Evolutionary conservation across 176 grass and related monocot genomes (phyloP).

Genomic region (sorghum (Sorghum bicolor)): DNA sequence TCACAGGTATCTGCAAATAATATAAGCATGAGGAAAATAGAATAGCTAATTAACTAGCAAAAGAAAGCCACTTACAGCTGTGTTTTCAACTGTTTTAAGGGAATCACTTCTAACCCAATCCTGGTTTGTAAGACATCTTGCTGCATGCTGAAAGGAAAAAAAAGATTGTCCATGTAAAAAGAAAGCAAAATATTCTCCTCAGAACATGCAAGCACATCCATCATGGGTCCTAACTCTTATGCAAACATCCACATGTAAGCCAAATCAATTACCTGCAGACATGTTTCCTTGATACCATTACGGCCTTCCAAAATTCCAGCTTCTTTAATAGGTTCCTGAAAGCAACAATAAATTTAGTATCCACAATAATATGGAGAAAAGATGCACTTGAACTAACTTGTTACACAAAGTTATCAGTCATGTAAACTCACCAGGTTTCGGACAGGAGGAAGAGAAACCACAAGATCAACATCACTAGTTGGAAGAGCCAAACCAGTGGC

Average conservation of each 20-base stretch:
- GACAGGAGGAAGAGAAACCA: slow-evolving; percentile 92
- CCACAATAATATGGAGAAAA: slow-evolving; percentile 15
- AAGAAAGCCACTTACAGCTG: slow-evolving; percentile 62
- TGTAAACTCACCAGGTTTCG: slow-evolving; percentile 82
- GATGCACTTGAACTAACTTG: slow-evolving; percentile 31
- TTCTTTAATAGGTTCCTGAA: slow-evolving; percentile 99
- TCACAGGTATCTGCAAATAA: slow-evolving; percentile 87
- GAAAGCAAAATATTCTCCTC: background rate
- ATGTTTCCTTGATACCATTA: slow-evolving; percentile 99
- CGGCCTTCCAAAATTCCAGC: slow-evolving; percentile 99
- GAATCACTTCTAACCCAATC: slow-evolving; percentile 99
- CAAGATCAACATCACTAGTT: slow-evolving; percentile 94
- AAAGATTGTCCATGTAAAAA: background rate
- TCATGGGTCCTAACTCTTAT: background rate
- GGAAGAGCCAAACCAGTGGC: slow-evolving; percentile 94
- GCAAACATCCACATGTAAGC: background rate
- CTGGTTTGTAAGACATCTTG: slow-evolving; percentile 90
- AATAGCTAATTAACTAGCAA: slow-evolving; percentile 23
- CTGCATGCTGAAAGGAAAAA: slow-evolving; percentile 66
- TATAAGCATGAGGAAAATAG: slow-evolving; percentile 22
- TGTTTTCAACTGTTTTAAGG: slow-evolving; percentile 98
- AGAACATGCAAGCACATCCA: slow-evolving; percentile 12
- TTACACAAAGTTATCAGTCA: slow-evolving; percentile 10
- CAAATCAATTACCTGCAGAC: slow-evolving; percentile 71
- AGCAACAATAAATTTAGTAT: slow-evolving; percentile 33